Evolutionary conservation across 768 basidiomycete genomes (phyloP), one percentile per base, ranked within the genome.

Genomic region (Leccinum barrowsii): DNA sequence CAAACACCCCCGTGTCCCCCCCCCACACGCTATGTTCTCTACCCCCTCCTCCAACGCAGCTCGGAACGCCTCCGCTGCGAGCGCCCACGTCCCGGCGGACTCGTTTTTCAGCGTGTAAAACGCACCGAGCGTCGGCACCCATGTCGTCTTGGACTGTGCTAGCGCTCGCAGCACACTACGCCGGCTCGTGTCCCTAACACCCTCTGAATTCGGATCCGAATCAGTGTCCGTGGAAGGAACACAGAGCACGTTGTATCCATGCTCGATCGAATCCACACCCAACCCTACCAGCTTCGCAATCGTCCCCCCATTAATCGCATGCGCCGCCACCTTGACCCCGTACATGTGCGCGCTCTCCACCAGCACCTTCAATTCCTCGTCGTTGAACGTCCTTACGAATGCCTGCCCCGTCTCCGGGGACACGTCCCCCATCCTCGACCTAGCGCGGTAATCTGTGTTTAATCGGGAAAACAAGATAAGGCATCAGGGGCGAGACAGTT

Each of bases 1-100:
- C 63, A 67, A 87, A 87, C 2, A 80, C 78, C 11, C 85, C 86
- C 2, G 85, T 87, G 68, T 87, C 84, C 2, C 85, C 84, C 7
- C 85, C 85, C n/a, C n/a, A 65, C 82, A 82, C 6, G 83, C 83
- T 53, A 87, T 76, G 54, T 77, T 76, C 11, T 80, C 76, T 60
- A 79, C 71, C 0, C 75, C 77, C 3, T 69, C 63, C 46, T 70
- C 70, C 5, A 86, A 64, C 11, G 79, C 83, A 5, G 70, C 68
- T 54, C 70, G 63, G 73, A 89, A 87, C 4, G 76, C 75, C 8
- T 59, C 60, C 40, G 64, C 61, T 5, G 73, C 73, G 37, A 59
- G 63, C 54, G 74, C 73, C 83, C 82, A 85, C 7, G 46, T 44
- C 11, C 58, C 67, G 11, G 50, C 59, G n/a, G 56, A 26, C 47